A percentile compares a stretch with the other conserved stretches of the same genome.
These are phyloP conservation scores for Melastoma malabathricum DNA, from an alignment of 345 rosid genomes.

Conservation along the genomic window DNA sequence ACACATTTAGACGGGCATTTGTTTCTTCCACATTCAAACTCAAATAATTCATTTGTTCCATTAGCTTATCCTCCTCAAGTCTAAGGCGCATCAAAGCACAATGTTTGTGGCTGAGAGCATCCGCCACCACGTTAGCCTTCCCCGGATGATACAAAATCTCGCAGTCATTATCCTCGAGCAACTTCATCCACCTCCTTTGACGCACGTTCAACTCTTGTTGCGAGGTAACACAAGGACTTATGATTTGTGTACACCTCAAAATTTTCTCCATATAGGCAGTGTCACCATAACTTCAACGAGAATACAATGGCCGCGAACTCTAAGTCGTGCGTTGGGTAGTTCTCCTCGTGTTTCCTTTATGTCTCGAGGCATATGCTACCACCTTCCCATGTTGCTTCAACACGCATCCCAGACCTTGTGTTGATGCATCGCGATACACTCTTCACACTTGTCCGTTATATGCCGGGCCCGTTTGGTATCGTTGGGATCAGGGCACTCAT, in stretches of 20 bases:
- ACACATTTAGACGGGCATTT: no score
- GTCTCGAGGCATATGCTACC: not conserved
- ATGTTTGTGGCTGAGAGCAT: not conserved
- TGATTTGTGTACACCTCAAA: not conserved
- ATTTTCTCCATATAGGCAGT: no score
- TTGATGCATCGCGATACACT: not conserved
- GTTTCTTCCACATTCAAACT: no score
- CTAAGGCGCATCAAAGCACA: not conserved
- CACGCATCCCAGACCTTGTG: not conserved
- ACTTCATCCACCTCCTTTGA: not conserved
- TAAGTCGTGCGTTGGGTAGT: not conserved
- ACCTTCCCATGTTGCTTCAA: not conserved
- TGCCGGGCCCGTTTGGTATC: not conserved
- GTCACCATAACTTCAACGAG: not conserved
- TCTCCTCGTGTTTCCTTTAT: not conserved
- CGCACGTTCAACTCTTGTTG: not conserved
- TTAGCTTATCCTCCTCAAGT: no score
- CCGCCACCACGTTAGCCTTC: not conserved
- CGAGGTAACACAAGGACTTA: not conserved
- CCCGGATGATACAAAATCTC: not conserved
- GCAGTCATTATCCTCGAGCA: not conserved
- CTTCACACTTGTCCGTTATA: no score
- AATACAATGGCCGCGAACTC: not conserved
- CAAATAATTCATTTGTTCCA: no score
- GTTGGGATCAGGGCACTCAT: not conserved